These are phyloP conservation scores for Plasmodiophora brassicae DNA, from an alignment of 208 protist genomes.

Conservation along the genomic window DNA sequence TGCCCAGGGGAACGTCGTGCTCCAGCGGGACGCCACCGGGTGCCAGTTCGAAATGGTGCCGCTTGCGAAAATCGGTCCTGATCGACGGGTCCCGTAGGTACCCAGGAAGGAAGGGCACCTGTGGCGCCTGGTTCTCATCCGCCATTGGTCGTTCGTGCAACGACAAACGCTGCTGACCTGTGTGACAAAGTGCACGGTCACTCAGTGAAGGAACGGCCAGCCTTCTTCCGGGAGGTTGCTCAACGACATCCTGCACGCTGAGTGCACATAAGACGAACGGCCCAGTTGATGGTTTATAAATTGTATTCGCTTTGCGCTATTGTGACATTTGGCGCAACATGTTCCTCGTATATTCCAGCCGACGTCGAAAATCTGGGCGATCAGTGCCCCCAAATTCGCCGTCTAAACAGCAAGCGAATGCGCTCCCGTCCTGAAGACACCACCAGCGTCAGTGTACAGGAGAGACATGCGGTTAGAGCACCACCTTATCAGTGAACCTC, in stretches of 20 bases:
- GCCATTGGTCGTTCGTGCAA: too few species aligned
- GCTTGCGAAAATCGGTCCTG: not conserved
- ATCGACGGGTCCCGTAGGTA: not conserved
- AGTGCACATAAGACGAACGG: too few species aligned
- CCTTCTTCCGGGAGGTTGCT: too few species aligned
- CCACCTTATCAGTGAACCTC: constrained; percentile 20
- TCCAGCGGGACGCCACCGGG: not conserved
- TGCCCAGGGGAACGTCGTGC: not conserved
- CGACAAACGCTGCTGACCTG: too few species aligned
- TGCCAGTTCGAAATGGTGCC: not conserved
- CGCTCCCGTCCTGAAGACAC: not conserved
- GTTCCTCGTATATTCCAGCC: not conserved
- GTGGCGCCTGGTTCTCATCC: not conserved
- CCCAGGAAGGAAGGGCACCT: not conserved
- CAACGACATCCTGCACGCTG: too few species aligned
- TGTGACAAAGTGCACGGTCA: too few species aligned
- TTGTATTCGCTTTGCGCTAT: not conserved
- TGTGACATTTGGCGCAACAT: not conserved
- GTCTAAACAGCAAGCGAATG: not conserved
- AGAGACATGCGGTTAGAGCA: not conserved
- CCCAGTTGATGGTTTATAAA: not conserved
- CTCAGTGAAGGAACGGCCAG: too few species aligned
- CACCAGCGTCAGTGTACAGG: not conserved
- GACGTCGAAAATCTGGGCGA: not conserved
- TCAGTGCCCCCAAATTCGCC: not conserved